Base-by-base conservation (phyloP, 164 flowering plant genomes). In the Chloranthus sessilifolius region DNA sequence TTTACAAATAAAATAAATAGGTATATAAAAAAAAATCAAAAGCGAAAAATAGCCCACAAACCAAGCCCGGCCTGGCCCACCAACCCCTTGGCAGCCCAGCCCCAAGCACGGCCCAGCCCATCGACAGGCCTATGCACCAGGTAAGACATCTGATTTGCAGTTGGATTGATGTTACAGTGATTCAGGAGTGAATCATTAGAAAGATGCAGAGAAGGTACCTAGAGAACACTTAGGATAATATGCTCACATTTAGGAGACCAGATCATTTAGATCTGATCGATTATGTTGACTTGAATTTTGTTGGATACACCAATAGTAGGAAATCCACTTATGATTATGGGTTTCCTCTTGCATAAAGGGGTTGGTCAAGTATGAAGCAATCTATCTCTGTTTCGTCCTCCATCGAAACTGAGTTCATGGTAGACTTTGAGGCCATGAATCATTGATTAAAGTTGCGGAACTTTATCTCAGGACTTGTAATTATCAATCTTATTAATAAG, bases 391-490 rank as follows among this genome's bases (percentile, higher is more conserved):
- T 19, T 27, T 1, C 50, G 7, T 26, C 33, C 7, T 26, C 35
- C 28, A 41, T 46, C 34, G 21, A 46, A 8, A 34, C 33, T 24
- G 17, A 46, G 15, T 46, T 46, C 28, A 2, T 46, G 50, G 50
- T 34, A 4, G 21, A 28, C 23, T 43, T 21, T 23, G 47, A 43
- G 1, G 47, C 29, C 26, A 43, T 28, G 9, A 46, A 3, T 26
- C 50, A 46, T 7, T 17, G 31, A 2, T 10, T 25, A 10, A 3
- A 20, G 3, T n/a, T 46, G 34, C 3, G 50, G 7, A 46, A 46
- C 50, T 46, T 46, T 46, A 46, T 26, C 16, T 46, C 2, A 41
- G 23, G 22, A 20, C 20, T 41, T 41, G 44, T 4, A 19, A 19
- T 41, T n/a, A 24, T 41, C 11, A 24, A 20, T 3, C 17, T 3